phyloP scores from a whole-genome alignment of 805 yeast genomes.

The Cyberlindnera amylophila region DNA sequence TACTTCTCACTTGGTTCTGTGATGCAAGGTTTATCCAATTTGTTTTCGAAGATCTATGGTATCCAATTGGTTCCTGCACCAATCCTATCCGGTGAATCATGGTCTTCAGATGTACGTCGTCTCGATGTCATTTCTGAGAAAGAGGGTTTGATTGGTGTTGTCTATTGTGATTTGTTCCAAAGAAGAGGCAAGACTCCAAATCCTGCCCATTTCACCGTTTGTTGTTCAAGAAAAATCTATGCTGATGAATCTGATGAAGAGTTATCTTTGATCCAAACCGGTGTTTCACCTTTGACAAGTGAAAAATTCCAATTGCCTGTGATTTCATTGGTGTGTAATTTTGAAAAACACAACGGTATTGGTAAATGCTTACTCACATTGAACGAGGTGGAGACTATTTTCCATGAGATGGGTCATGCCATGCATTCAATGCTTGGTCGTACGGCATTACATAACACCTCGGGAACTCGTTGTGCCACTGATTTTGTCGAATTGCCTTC shows the following conservation, averaged over 20 bases:
- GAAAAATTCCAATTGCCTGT: conserved; percentile 78
- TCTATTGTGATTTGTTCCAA: conserved; percentile 85
- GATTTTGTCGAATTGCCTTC: conserved; percentile 97
- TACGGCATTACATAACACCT: conserved; percentile 82
- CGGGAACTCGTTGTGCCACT: conserved; percentile 93
- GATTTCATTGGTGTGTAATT: conserved; percentile 85
- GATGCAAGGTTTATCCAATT: conserved; percentile 71
- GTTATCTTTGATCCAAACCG: conserved; percentile 32
- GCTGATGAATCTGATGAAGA: conserved; percentile 45
- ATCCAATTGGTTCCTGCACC: conserved; percentile 67
- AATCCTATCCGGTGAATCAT: conserved; percentile 69
- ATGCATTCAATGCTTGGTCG: conserved; percentile 96
- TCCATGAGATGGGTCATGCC: conserved; percentile 99
- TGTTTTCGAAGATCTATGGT: conserved; percentile 73
- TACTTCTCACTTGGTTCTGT: conserved; percentile 85
- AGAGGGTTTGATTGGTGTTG: conserved; percentile 67
- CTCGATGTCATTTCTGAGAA: conserved; percentile 67
- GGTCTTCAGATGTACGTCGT: conserved; percentile 84
- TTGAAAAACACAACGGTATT: conserved; percentile 41
- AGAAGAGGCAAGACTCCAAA: conserved; percentile 70
- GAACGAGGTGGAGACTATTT: conserved; percentile 85
- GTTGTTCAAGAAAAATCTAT: conserved; percentile 82
- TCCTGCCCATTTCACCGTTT: conserved; percentile 95
- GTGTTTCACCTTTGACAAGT: conserved; percentile 33
- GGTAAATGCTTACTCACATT: conserved; percentile 59